A percentile compares a stretch with the other conserved stretches of the same genome.
phyloP scores from a whole-genome alignment of 1,284 basidiomycete genomes.

The Cystobasidiaceae sp. region DNA sequence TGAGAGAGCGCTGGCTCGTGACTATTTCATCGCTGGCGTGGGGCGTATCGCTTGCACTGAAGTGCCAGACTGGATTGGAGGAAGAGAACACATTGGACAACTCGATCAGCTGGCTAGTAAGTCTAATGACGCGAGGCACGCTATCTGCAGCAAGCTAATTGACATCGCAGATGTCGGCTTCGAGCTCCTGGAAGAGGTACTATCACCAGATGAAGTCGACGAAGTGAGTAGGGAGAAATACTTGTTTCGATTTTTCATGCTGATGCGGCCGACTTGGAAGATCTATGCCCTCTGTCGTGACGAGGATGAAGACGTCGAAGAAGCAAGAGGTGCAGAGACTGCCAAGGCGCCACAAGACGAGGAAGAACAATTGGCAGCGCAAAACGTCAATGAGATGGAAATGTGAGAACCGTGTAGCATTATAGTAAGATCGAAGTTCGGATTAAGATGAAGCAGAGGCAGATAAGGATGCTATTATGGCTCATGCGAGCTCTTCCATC shows the following conservation, averaged over 20 bases:
- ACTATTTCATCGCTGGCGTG: slow-evolving; percentile 21
- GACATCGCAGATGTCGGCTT: not conserved
- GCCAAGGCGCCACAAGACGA: not conserved
- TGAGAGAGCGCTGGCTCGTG: slow-evolving; percentile 5
- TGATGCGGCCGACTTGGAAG: not conserved
- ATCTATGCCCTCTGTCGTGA: slow-evolving; percentile 23
- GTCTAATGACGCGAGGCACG: not conserved
- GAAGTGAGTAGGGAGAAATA: not conserved
- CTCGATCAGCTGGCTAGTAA: slow-evolving; percentile 19
- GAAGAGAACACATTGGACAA: not conserved
- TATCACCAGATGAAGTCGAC: slow-evolving; percentile 23
- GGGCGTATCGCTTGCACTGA: slow-evolving; percentile 23
- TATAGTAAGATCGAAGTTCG: not conserved
- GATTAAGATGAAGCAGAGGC: not conserved
- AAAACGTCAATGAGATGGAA: slow-evolving; percentile 17
- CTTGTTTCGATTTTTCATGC: not conserved
- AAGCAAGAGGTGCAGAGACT: not conserved
- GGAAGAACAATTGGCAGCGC: slow-evolving; percentile 18
- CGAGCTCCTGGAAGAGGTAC: slow-evolving; percentile 21
- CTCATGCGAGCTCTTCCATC: slow-evolving; percentile 1
- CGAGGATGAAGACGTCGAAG: slow-evolving; percentile 5
- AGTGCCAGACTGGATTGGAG: slow-evolving; percentile 8
- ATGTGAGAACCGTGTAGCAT: not conserved
- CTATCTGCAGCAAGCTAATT: not conserved
- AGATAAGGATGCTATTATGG: not conserved